Conservation (phyloP, 2,329 filamentous ascomycete genomes). For the Lanzia echinophila region DNA sequence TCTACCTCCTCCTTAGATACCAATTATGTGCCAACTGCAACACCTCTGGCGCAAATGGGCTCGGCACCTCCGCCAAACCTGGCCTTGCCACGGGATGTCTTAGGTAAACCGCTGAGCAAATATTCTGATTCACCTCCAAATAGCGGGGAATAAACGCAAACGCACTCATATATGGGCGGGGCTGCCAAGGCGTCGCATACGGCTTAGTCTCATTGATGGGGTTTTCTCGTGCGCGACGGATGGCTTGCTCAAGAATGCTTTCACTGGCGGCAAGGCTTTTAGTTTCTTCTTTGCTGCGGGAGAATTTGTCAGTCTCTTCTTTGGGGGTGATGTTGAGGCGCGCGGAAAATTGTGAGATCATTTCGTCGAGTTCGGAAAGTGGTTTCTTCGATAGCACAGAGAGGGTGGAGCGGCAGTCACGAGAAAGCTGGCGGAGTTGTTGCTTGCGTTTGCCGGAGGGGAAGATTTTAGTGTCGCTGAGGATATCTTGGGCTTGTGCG, state of each 20-base stretch:
- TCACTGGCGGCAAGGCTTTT: conserved; percentile 9
- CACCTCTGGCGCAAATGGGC: conserved; percentile 65
- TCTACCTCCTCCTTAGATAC: conserved; percentile 57
- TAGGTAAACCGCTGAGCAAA: conserved; percentile 92
- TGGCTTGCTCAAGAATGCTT: conserved; percentile 10
- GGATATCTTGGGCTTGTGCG: neutral
- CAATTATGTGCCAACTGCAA: conserved; percentile 84
- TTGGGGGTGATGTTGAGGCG: neutral
- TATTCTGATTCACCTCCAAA: conserved; percentile 94
- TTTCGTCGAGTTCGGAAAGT: neutral
- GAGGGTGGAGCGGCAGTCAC: neutral
- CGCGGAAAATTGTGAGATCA: neutral
- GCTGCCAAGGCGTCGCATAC: conserved; percentile 86
- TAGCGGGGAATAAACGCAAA: conserved; percentile 96
- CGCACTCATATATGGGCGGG: conserved; percentile 77
- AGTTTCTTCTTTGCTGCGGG: conserved; percentile 3
- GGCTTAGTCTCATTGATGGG: conserved; percentile 71
- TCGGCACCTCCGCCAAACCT: conserved; percentile 75
- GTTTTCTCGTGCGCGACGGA: conserved; percentile 54
- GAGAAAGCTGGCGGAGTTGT: conserved; percentile 6
- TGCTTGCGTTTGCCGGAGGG: conserved; percentile 12
- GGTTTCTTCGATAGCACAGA: neutral
- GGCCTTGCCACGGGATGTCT: conserved; percentile 86
- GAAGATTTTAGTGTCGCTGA: neutral
- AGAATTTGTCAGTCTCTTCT: conserved; percentile 14